These are phyloP conservation scores for Sindora glabra DNA, from an alignment of 306 rosid species.

Conservation along the genomic window DNA sequence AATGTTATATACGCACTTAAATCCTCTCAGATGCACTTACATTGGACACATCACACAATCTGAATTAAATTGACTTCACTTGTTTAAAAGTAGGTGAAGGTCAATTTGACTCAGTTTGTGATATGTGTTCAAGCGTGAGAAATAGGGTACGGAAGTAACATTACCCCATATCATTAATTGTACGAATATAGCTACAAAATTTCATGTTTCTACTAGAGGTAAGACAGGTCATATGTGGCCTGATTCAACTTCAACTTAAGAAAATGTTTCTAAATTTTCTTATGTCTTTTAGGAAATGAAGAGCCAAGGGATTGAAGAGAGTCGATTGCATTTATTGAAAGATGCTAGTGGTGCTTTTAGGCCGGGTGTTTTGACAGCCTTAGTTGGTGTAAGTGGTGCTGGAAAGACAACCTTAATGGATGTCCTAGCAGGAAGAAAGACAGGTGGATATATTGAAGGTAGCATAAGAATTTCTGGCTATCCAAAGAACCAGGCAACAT, in stretches of 20 bases:
- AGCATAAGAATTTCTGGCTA: slow-evolving; percentile 51
- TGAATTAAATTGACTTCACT: not conserved
- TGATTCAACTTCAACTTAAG: not conserved
- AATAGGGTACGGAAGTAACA: too few species aligned
- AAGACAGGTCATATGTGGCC: too few species aligned
- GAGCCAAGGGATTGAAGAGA: slow-evolving; percentile 33
- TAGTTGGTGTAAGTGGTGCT: slow-evolving; percentile 73
- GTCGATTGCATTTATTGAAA: slow-evolving; percentile 42
- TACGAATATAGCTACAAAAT: too few species aligned
- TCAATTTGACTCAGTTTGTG: too few species aligned
- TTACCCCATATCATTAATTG: not conserved
- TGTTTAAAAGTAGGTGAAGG: too few species aligned
- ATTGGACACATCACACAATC: too few species aligned
- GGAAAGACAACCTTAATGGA: slow-evolving; percentile 72
- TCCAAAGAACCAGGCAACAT: slow-evolving; percentile 55
- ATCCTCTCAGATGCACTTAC: too few species aligned
- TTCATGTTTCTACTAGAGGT: too few species aligned
- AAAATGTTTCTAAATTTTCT: not conserved
- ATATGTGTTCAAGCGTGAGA: too few species aligned
- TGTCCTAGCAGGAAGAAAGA: slow-evolving; percentile 66
- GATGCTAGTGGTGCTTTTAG: slow-evolving; percentile 59
- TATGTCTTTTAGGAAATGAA: slow-evolving; percentile 46
- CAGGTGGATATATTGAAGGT: slow-evolving; percentile 55
- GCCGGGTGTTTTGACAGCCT: slow-evolving; percentile 55
- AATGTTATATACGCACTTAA: too few species aligned